phyloP scores from a whole-genome alignment of 306 rosid species.

The Cucurbita moschata region DNA sequence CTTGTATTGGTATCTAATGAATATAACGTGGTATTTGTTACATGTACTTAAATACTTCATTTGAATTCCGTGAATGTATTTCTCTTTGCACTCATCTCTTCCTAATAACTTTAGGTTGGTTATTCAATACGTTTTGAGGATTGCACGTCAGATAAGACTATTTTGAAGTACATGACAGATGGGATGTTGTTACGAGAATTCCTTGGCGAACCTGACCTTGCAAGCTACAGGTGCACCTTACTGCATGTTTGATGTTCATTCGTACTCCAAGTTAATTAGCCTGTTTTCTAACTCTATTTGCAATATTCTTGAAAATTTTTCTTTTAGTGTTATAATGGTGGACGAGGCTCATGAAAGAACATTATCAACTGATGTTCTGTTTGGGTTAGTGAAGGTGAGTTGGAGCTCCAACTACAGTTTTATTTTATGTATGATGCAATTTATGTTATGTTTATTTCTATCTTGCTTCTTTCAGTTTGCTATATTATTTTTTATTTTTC shows the following conservation, averaged over 20 bases:
- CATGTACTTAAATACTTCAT: not conserved
- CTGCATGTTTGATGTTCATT: not conserved
- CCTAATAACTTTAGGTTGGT: slow-evolving; percentile 56
- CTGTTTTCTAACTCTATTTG: not conserved
- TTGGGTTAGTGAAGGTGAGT: slow-evolving; percentile 87
- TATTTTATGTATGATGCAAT: not conserved
- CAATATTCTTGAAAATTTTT: slow-evolving; percentile 14
- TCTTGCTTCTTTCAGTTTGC: not conserved
- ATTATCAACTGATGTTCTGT: slow-evolving; percentile 87
- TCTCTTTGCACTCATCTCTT: not conserved
- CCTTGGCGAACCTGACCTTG: slow-evolving; percentile 91
- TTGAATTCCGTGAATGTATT: slow-evolving; percentile 1
- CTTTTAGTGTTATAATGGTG: slow-evolving; percentile 87
- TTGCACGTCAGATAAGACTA: slow-evolving; percentile 90
- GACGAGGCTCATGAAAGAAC: slow-evolving; percentile 99
- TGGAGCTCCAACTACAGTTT: not conserved
- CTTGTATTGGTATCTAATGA: not conserved
- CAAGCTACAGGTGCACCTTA: slow-evolving; percentile 57
- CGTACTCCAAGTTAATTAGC: not conserved
- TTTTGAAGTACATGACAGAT: slow-evolving; percentile 93
- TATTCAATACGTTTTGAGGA: slow-evolving; percentile 97
- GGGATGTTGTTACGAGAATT: slow-evolving; percentile 93
- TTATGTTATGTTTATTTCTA: not conserved
- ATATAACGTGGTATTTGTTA: not conserved
- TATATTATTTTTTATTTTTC: not conserved